Evolutionary conservation across 129 eudicot genomes (phyloP), one percentile per base, ranked within the genome.

Genomic region (Saposhnikovia divaricata): DNA sequence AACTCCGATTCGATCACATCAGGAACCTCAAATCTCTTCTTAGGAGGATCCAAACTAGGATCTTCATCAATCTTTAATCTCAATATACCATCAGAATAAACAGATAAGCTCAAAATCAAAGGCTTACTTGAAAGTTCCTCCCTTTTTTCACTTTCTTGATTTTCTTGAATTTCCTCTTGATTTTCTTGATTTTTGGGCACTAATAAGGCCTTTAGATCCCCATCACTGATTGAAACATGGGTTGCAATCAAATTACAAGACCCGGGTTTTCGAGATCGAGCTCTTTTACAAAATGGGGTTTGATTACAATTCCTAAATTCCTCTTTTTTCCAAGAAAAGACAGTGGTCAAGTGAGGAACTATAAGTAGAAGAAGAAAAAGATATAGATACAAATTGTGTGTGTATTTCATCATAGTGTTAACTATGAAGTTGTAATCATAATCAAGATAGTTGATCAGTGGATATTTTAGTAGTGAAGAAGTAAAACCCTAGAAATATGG

Each of bases 211-310:
- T 80, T 78, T 18, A 96, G 89, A 83, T 88, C 95, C 0, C 99
- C 99, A 21, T 87, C 79, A 0, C 28, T 75, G 66, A 92, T 80
- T 34, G 82, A 12, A 68, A 90, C 88, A 78, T 90, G 90, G 76
- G 88, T 47, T 75, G 89, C 89, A 57, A 80, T 81, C 50, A 96
- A 86, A 2, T 83, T 57, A 81, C 87, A 90, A n/a, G 83, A 77
- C 45, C 87, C 90, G 59, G 98, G 91, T 72, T 87, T 83, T 31
- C 98, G 84, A 74, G 99, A 90, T 75, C 99, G 90, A 19, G 98
- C 97, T 38, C 97, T 85, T 75, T 90, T 87, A 89, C 99, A 96
- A 80, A 96, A 96, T 80, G 99, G 99, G 88, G 99, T 90, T 85
- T 96, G 98, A 75, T 92, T 80, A 77, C 99, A 96, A 85, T 75